These are phyloP conservation scores for Thermothielavioides terrestris DNA, from an alignment of 495 filamentous ascomycete genomes.

Conservation along the genomic window DNA sequence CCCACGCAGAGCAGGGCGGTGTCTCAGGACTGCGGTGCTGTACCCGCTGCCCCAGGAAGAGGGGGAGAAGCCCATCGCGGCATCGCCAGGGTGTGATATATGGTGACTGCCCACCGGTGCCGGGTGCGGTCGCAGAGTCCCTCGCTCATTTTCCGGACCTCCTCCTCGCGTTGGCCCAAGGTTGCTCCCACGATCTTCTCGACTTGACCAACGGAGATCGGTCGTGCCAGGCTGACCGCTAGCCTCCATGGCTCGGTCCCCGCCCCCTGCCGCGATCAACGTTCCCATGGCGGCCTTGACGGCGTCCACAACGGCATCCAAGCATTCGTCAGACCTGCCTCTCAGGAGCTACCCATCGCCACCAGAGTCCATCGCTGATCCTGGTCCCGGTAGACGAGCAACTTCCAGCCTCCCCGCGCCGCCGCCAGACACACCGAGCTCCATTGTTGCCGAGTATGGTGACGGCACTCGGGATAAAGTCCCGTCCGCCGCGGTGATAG, in stretches of 20 bases:
- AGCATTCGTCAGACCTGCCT: not conserved
- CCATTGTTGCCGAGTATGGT: conserved; percentile 6
- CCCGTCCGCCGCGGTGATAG: not conserved
- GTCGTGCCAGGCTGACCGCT: not conserved
- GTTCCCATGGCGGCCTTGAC: not conserved
- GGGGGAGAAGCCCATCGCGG: too few relatives aligned
- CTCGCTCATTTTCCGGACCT: too few relatives aligned
- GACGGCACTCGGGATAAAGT: not conserved
- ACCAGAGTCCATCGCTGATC: not conserved
- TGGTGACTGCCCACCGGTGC: too few relatives aligned
- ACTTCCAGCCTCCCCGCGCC: not conserved
- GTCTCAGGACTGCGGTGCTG: too few relatives aligned
- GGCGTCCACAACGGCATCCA: not conserved
- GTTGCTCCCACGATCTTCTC: too few relatives aligned
- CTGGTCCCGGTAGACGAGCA: not conserved
- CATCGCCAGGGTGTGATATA: too few relatives aligned
- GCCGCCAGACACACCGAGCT: conserved; percentile 8
- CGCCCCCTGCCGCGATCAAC: not conserved
- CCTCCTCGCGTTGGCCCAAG: too few relatives aligned
- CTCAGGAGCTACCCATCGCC: not conserved
- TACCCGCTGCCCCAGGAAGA: too few relatives aligned
- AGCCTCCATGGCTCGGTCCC: not conserved
- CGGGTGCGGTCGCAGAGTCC: too few relatives aligned
- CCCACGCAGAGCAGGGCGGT: too few relatives aligned
- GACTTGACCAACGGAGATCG: too few relatives aligned